These are phyloP conservation scores for Calendula officinalis DNA, from an alignment of 129 eudicot species.

Conservation along the genomic window DNA sequence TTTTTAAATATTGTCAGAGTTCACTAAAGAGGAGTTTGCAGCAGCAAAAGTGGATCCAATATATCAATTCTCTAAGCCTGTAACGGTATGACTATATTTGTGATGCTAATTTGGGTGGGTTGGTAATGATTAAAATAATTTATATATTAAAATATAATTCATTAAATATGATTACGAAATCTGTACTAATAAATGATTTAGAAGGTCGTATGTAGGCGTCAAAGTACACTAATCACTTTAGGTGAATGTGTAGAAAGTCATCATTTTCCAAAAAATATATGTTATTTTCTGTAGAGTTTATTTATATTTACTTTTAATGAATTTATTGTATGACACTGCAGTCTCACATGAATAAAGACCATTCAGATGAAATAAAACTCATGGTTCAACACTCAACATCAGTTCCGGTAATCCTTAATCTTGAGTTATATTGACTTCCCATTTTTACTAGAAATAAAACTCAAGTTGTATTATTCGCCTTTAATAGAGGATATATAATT, in stretches of 20 bases:
- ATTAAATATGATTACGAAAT: background rate
- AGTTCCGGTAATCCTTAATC: constrained; percentile 62
- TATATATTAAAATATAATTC: background rate
- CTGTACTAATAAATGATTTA: background rate
- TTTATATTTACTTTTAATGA: constrained; percentile 14
- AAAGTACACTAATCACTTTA: background rate
- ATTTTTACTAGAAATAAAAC: constrained; percentile 10
- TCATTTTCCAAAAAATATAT: background rate
- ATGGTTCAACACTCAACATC: constrained; percentile 90
- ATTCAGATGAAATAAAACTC: constrained; percentile 77
- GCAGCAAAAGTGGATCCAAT: constrained; percentile 85
- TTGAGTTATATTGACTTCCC: constrained; percentile 15
- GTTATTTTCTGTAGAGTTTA: background rate
- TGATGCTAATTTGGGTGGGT: background rate
- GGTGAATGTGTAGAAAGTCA: background rate
- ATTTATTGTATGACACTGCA: constrained; percentile 23
- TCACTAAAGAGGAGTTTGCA: constrained; percentile 63
- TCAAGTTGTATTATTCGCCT: background rate
- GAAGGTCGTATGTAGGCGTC: background rate
- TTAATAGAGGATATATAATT: background rate
- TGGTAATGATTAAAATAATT: background rate
- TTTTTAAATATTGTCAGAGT: constrained; percentile 48
- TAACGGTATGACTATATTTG: constrained; percentile 45
- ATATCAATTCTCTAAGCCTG: constrained; percentile 88
- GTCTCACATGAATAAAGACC: constrained; percentile 99